These are phyloP conservation scores for Caloboletus firmus DNA, from an alignment of 1,284 basidiomycete species.

Conservation along the genomic window DNA sequence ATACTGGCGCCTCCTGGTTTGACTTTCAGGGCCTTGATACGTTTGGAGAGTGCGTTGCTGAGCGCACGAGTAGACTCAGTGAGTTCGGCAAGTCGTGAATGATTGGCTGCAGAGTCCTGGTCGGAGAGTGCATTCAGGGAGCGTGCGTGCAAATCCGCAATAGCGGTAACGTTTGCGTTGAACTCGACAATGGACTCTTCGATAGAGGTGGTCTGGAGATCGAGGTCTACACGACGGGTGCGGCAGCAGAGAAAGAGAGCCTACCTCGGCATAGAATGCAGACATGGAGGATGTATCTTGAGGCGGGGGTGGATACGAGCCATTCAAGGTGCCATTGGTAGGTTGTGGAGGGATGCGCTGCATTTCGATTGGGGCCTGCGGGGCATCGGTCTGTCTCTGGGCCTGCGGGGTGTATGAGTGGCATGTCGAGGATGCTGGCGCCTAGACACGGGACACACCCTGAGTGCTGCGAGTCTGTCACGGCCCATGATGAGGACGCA, in stretches of 20 bases:
- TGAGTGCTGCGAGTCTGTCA: conserved; percentile 36
- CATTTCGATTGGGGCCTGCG: conserved; percentile 31
- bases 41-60: conserved; percentile 61
- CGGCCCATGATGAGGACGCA: conserved; percentile 24
- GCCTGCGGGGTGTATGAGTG: conserved; percentile 23
- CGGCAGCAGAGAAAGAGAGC: not conserved
- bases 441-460: conserved; percentile 14
- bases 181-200: conserved; percentile 60
- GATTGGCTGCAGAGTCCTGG: conserved; percentile 43
- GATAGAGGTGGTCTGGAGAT: conserved; percentile 50
- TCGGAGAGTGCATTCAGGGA: conserved; percentile 58
- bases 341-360: conserved; percentile 22
- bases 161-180: conserved; percentile 54
- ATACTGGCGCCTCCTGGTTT: conserved; percentile 35
- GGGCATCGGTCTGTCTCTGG: conserved; percentile 28
- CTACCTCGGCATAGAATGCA: conserved; percentile 36
- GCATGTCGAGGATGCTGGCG: not conserved
- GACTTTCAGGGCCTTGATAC: conserved; percentile 59
- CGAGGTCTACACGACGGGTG: not conserved
- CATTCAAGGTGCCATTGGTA: not conserved
- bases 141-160: conserved; percentile 59
- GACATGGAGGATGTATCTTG: conserved; percentile 29
- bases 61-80: conserved; percentile 62
- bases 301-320: conserved; percentile 2
- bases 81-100: conserved; percentile 54